Percentiles rank a stretch among this genome's conserved stretches.
phyloP scores from a whole-genome alignment of 2,329 filamentous ascomycete species.

The Lecanicillium sp. region DNA sequence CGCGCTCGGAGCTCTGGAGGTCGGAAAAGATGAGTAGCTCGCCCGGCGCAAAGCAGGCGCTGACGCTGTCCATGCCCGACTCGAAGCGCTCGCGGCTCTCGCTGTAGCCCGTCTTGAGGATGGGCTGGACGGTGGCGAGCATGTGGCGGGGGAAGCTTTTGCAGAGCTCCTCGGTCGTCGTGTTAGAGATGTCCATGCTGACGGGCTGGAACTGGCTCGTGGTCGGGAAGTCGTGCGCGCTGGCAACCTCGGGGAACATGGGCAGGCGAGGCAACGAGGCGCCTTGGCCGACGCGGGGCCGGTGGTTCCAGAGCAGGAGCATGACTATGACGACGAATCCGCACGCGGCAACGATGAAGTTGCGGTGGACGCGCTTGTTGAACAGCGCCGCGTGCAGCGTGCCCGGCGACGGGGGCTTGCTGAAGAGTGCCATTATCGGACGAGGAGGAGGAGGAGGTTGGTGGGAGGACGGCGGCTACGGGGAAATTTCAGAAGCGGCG shows the following conservation, averaged over 20 bases:
- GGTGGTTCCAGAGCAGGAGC: slow-evolving; percentile 10
- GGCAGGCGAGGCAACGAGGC: not conserved
- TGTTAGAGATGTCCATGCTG: slow-evolving; percentile 10
- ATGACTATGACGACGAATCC: not conserved
- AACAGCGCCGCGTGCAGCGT: not conserved
- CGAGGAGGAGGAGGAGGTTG: not conserved
- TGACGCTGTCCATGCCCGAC: slow-evolving; percentile 27
- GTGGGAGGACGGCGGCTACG: not conserved
- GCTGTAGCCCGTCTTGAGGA: slow-evolving; percentile 41
- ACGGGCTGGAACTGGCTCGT: slow-evolving; percentile 17
- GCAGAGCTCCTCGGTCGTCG: slow-evolving; percentile 16
- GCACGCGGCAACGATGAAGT: not conserved
- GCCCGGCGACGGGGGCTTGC: no score
- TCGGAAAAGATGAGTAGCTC: slow-evolving; percentile 44
- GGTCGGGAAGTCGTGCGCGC: not conserved
- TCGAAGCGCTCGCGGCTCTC: slow-evolving; percentile 31
- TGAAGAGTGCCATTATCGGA: no score
- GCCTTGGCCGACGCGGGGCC: slow-evolving; percentile 16
- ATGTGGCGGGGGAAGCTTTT: slow-evolving; percentile 18
- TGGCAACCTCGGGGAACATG: not conserved
- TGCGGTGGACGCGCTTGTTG: not conserved
- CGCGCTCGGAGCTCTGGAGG: slow-evolving; percentile 34
- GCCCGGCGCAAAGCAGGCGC: slow-evolving; percentile 14
- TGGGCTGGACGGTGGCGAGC: slow-evolving; percentile 19
- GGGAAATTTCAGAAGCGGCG: no score